A percentile compares a stretch with the other conserved stretches of the same genome.
Evolutionary conservation across 164 flowering plant species (phyloP).

Genomic region (Piper longum): DNA sequence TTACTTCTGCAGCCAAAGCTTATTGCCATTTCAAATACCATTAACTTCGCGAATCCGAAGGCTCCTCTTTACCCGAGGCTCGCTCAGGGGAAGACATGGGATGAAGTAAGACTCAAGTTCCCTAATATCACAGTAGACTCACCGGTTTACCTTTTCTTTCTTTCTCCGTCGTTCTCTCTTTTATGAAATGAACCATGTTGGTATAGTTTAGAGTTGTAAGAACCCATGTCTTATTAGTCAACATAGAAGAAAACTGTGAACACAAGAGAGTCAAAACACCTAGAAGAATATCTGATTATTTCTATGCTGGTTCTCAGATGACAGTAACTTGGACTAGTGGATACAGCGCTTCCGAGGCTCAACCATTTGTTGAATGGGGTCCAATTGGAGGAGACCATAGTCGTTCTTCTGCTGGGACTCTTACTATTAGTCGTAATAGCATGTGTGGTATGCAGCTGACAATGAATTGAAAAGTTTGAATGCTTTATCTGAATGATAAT

Average conservation of each 20-base stretch:
- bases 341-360: slow-evolving; percentile 30
- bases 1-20: slow-evolving; percentile 51
- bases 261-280: too few species aligned
- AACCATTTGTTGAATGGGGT: slow-evolving; percentile 45
- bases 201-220: not conserved
- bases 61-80: slow-evolving; percentile 83
- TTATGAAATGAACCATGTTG: too few species aligned
- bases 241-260: not conserved
- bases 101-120: slow-evolving; percentile 39
- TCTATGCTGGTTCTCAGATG: slow-evolving; percentile 21
- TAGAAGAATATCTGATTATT: not conserved
- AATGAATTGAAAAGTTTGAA: not conserved
- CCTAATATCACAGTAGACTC: not conserved
- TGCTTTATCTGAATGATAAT: not conserved
- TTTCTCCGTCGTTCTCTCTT: too few species aligned
- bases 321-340: slow-evolving; percentile 57
- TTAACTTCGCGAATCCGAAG: slow-evolving; percentile 58
- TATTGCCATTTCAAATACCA: slow-evolving; percentile 53
- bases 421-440: slow-evolving; percentile 30
- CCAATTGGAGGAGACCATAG: slow-evolving; percentile 12
- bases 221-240: not conserved
- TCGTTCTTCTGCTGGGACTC: slow-evolving; percentile 37
- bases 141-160: too few species aligned
- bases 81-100: slow-evolving; percentile 76
- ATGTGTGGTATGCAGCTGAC: slow-evolving; percentile 41